A percentile compares a stretch with the other conserved stretches of the same genome.
Conservation (phyloP, 345 rosid genomes). For the Balakata baccata region DNA sequence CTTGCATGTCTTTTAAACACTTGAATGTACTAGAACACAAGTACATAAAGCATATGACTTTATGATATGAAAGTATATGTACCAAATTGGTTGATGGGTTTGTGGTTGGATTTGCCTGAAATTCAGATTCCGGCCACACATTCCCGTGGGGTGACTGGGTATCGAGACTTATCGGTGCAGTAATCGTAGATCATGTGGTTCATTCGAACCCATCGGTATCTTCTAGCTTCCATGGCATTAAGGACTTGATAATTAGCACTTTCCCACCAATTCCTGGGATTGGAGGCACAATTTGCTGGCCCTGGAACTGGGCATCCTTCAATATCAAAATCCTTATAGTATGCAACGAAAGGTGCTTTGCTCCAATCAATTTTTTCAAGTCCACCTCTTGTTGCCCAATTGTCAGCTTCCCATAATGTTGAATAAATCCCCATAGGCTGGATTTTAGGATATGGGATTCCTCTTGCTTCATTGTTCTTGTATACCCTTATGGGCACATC, state of each 20-base stretch:
- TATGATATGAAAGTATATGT: constrained; percentile 8
- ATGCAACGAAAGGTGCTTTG: constrained; percentile 80
- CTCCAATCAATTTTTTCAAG: constrained; percentile 86
- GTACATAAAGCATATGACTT: not conserved
- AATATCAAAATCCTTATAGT: constrained; percentile 82
- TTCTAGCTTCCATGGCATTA: constrained; percentile 63
- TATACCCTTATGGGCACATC: constrained; percentile 81
- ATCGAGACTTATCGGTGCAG: constrained; percentile 72
- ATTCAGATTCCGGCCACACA: constrained; percentile 62
- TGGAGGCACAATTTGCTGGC: constrained; percentile 57
- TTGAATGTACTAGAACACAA: constrained; percentile 7
- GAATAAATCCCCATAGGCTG: constrained; percentile 92
- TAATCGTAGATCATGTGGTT: constrained; percentile 95
- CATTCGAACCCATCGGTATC: constrained; percentile 83
- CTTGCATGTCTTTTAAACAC: constrained; percentile 15
- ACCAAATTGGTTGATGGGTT: not conserved
- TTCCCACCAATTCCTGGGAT: constrained; percentile 81
- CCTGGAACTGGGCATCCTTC: constrained; percentile 90
- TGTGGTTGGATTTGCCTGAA: not conserved
- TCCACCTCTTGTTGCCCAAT: constrained; percentile 98
- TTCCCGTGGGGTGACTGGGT: constrained; percentile 74
- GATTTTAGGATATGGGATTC: constrained; percentile 57
- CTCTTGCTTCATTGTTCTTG: constrained; percentile 72
- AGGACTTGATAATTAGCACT: constrained; percentile 57
- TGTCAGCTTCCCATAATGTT: constrained; percentile 94